Evolutionary conservation across 805 yeast species (phyloP), one percentile per base, ranked within the genome.

Genomic region (Wickerhamiella galacta): DNA sequence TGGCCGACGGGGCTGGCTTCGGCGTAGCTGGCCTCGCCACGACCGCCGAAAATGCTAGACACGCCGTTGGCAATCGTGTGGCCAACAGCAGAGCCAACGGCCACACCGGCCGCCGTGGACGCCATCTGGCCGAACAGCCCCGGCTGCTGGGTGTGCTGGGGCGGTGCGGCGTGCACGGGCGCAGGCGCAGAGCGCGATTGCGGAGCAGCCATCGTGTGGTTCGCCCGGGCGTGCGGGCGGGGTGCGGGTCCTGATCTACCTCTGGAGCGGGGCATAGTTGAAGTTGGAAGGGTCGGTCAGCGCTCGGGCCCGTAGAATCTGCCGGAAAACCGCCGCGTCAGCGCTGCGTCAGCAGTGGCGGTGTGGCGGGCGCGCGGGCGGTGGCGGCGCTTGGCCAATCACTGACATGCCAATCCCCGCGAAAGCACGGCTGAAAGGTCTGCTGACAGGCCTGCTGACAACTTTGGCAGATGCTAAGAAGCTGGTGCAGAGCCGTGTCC

Each of bases 81-180:
- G 41, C 98, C 98, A 35, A 87, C 75, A 40, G 96, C 76, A 33
- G 95, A 81, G 49, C 98, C 98, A 36, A 90, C 95, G 34, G 96
- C 98, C 28, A 90, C 98, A 74, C 98, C 98, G 31, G 96, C 98
- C 35, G 98, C 98, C 31, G 98, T 90, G 30, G 93, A 67, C 25
- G 96, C 96, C 98, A 90, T 90, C 62, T 90, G 93, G 39, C 87
- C 79, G 50, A 87, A 85, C 54, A 87, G 49, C 49, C 96, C 95
- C 30, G 95, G 95, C 48, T 53, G 56, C 39, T 48, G 56, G 31
- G 44, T 54, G 35, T 48, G 57, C 26, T 51, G 68, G 17, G 44
- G 64, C 31, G 71, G 69, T 16, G 64, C 60, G 41, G 63, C 68
- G 39, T 64, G 66, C 33, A 63, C 52, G 37, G 59, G 57, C 39